These are phyloP conservation scores for Grosmannia serpens DNA, from an alignment of 2,329 filamentous ascomycete genomes.

Conservation along the genomic window DNA sequence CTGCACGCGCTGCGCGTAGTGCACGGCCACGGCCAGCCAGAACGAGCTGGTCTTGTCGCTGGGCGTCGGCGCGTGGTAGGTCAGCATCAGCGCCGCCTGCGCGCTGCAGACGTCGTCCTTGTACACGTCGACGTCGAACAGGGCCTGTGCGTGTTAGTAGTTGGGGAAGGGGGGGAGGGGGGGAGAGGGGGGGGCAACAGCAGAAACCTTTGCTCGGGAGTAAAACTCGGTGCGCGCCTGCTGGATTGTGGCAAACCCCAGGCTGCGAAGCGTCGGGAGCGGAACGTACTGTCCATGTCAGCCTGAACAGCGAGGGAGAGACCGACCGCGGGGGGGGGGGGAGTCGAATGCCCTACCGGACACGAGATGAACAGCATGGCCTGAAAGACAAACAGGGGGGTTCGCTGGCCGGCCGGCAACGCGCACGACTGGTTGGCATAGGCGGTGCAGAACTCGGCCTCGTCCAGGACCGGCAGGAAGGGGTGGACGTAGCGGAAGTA, in stretches of 20 bases:
- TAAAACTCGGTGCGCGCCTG: slow-evolving; percentile 6
- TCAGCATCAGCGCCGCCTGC: slow-evolving; percentile 30
- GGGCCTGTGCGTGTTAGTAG: no score
- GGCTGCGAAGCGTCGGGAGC: background rate
- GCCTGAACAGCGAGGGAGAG: no score
- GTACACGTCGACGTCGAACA: slow-evolving; percentile 31
- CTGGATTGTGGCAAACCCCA: slow-evolving; percentile 1
- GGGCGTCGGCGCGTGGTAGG: slow-evolving; percentile 23
- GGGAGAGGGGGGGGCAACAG: slow-evolving; percentile 9
- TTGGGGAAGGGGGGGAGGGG: background rate
- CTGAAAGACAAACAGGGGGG: slow-evolving; percentile 29
- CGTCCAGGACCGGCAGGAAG: slow-evolving; percentile 28
- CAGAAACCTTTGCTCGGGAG: slow-evolving; percentile 17
- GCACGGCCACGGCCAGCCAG: slow-evolving; percentile 8
- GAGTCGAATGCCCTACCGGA: no score
- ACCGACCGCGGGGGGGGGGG: no score
- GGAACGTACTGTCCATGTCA: slow-evolving; percentile 1
- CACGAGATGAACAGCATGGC: slow-evolving; percentile 27
- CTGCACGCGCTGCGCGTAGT: slow-evolving; percentile 1
- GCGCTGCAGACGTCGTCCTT: slow-evolving; percentile 26
- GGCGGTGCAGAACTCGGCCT: slow-evolving; percentile 35
- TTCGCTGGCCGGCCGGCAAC: slow-evolving; percentile 17
- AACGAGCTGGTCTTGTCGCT: slow-evolving; percentile 2
- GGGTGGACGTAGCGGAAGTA: slow-evolving; percentile 35
- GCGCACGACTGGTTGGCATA: slow-evolving; percentile 15